Conservation (phyloP, 257 asterid species). For the Solanum arcanum region DNA sequence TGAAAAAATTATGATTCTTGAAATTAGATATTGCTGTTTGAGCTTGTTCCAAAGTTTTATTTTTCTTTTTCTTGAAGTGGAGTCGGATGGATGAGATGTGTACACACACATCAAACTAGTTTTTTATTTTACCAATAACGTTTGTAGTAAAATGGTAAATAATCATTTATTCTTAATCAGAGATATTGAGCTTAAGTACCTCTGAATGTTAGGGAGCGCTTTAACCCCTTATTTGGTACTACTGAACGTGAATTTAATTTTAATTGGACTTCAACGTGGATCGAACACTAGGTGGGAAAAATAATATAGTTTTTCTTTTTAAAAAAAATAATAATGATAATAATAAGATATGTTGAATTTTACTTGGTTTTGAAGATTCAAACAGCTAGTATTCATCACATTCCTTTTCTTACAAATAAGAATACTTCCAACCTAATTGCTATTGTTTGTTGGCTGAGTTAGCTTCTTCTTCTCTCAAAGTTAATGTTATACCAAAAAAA, state of each 20-base stretch:
- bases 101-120: not conserved
- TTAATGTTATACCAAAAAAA: not conserved
- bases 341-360: not conserved
- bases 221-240: not conserved
- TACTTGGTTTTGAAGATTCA: constrained; percentile 17
- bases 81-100: not conserved
- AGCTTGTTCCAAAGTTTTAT: not conserved
- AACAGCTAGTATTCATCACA: not conserved
- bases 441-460: constrained; percentile 6
- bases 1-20: constrained; percentile 7
- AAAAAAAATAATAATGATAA: too few species aligned
- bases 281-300: too few species aligned
- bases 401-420: constrained; percentile 8
- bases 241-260: fast-evolving
- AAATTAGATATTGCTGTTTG: constrained; percentile 6
- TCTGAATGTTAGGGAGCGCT: not conserved
- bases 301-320: too few species aligned
- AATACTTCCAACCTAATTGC: constrained; percentile 12
- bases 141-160: too few species aligned
- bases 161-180: fast-evolving
- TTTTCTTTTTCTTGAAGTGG: not conserved
- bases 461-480: not conserved
- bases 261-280: not conserved
- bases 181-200: not conserved
- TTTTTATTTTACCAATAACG: too few species aligned